Percentiles rank a stretch among this genome's conserved stretches.
phyloP scores from a whole-genome alignment of 2,329 filamentous ascomycete species.

The Metarhizium humberi region DNA sequence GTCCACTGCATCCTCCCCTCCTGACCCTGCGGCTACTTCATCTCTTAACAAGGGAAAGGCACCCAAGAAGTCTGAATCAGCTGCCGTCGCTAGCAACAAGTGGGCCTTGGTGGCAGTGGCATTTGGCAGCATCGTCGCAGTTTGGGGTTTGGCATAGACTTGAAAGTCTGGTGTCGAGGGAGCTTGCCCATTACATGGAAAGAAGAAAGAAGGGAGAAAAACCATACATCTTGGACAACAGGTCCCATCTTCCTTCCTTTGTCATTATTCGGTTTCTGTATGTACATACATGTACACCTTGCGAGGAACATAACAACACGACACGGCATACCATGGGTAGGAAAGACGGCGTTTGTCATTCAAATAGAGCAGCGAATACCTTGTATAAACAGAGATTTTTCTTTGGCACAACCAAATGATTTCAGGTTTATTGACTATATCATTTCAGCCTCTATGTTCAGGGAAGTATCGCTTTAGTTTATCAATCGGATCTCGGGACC shows the following conservation, averaged over 20 bases:
- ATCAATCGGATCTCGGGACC: neutral
- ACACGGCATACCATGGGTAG: neutral
- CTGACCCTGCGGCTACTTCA: neutral
- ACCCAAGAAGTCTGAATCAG: conserved; percentile 1
- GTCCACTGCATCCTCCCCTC: neutral
- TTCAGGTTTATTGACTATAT: neutral
- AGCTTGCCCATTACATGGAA: neutral
- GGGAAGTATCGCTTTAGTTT: no score
- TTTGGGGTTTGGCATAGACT: conserved; percentile 1
- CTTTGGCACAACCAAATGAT: neutral
- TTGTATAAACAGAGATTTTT: neutral
- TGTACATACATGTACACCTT: neutral
- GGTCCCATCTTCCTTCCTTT: neutral
- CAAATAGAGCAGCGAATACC: neutral
- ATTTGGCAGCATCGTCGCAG: neutral
- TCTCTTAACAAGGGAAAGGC: neutral
- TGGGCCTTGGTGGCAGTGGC: neutral
- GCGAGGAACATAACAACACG: neutral
- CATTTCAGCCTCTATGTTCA: no score
- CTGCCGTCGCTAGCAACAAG: neutral
- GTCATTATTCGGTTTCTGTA: neutral
- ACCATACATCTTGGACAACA: neutral
- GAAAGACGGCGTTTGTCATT: neutral
- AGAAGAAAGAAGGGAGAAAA: no score
- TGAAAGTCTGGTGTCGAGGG: neutral